Percentiles rank a stretch among this genome's conserved stretches.
phyloP scores from a whole-genome alignment of 352 stramenopile genomes.

The Globisporangium takayamanum region DNA sequence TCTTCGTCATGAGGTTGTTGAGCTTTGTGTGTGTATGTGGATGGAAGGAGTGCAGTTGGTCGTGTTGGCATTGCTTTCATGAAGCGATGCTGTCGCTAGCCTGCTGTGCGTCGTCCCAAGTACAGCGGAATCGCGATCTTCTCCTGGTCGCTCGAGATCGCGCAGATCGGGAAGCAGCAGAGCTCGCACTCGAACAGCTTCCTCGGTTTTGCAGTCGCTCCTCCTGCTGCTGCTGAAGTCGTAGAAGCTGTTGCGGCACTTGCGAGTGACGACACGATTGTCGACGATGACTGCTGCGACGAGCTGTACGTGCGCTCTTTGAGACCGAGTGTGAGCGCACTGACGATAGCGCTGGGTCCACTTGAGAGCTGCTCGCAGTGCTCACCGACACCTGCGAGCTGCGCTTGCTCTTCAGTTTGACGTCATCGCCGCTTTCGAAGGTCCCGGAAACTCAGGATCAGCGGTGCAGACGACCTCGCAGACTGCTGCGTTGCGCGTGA shows the following conservation, averaged over 20 bases:
- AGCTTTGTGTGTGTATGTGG: too few relatives aligned
- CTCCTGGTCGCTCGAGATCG: slow-evolving; percentile 14
- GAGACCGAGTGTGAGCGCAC: slow-evolving; percentile 5
- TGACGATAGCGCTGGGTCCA: background rate
- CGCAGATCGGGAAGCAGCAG: slow-evolving; percentile 35
- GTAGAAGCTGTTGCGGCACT: background rate
- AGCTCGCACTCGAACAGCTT: slow-evolving; percentile 36
- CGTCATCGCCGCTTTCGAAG: slow-evolving; percentile 7
- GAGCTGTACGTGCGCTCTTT: slow-evolving; percentile 8
- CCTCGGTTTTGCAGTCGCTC: slow-evolving; percentile 7
- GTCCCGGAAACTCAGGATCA: slow-evolving; percentile 13
- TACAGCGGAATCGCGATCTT: slow-evolving; percentile 20
- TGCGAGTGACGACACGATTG: background rate
- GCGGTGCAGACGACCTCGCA: background rate
- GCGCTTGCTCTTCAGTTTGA: slow-evolving; percentile 3
- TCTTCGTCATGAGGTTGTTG: too few relatives aligned
- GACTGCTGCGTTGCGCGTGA: slow-evolving; percentile 2
- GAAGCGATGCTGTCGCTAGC: too few relatives aligned
- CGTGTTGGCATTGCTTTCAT: too few relatives aligned
- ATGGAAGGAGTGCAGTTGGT: too few relatives aligned
- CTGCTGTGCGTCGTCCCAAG: background rate
- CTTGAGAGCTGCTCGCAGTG: background rate
- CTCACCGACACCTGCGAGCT: slow-evolving; percentile 6
- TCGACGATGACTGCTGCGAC: background rate
- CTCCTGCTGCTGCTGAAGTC: slow-evolving; percentile 4